These are phyloP conservation scores for Acacia acuminata DNA, from an alignment of 306 rosid species.

Conservation along the genomic window DNA sequence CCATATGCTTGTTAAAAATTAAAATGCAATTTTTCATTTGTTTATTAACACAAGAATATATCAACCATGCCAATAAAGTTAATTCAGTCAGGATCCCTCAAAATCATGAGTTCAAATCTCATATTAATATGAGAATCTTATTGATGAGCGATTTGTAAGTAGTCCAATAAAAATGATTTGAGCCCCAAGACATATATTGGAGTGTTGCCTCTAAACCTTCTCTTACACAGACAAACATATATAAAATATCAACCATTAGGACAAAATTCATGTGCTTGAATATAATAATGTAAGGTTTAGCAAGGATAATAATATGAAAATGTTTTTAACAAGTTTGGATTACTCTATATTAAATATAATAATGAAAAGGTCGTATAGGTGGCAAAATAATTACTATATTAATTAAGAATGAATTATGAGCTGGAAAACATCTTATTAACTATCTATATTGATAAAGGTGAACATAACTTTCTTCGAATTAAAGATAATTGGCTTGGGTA, in stretches of 20 bases:
- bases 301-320: neutral
- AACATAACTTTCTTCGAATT: neutral
- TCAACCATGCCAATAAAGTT: neutral
- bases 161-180: no score
- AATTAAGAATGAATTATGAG: neutral
- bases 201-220: no score
- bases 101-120: no score
- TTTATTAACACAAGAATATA: neutral
- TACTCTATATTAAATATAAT: neutral
- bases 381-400: neutral
- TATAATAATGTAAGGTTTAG: neutral
- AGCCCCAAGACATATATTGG: no score
- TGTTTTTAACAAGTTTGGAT: neutral
- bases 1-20: no score
- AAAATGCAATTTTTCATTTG: no score
- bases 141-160: neutral
- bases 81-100: no score
- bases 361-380: neutral
- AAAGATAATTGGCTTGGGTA: neutral
- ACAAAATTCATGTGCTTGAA: neutral
- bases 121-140: no score
- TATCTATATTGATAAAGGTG: neutral
- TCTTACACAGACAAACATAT: no score
- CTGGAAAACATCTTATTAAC: neutral
- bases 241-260: no score